Percentiles rank a stretch among this genome's conserved stretches.
These are phyloP conservation scores for Nidularia pulvinata DNA, from an alignment of 768 basidiomycete species.

Conservation along the genomic window DNA sequence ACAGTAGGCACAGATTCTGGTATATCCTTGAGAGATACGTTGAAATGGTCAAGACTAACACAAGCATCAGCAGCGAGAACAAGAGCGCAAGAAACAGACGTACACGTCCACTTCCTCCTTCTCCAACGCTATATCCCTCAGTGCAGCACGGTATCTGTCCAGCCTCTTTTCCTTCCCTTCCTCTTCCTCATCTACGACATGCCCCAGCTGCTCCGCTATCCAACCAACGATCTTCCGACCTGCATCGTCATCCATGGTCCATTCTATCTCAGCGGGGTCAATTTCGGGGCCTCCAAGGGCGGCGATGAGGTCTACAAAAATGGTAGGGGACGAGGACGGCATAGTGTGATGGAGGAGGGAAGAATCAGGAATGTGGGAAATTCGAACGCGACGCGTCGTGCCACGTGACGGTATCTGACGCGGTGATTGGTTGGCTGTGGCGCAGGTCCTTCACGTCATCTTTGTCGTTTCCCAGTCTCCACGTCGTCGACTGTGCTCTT, in stretches of 20 bases:
- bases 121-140: constrained; percentile 27
- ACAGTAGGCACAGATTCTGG: constrained; percentile 1
- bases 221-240: constrained; percentile 27
- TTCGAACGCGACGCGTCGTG: too few relatives aligned
- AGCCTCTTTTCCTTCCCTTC: not conserved
- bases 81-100: not conserved
- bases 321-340: not conserved
- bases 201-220: constrained; percentile 23
- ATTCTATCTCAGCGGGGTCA: constrained; percentile 23
- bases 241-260: constrained; percentile 25
- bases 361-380: not conserved
- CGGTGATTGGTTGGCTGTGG: constrained; percentile 2
- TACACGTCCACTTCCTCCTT: constrained; percentile 24
- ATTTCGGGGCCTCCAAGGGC: constrained; percentile 27
- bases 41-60: not conserved
- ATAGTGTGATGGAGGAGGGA: not conserved
- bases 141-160: constrained; percentile 7
- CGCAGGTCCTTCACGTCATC: too few relatives aligned
- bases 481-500: too few relatives aligned
- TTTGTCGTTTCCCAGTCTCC: too few relatives aligned
- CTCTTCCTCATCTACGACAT: constrained; percentile 5
- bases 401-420: not conserved
- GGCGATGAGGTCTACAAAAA: constrained; percentile 10
- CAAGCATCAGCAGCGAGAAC: not conserved
- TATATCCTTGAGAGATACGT: too few relatives aligned